phyloP scores from a whole-genome alignment of 2,329 filamentous ascomycete species.

The Karstenula rhodostoma region DNA sequence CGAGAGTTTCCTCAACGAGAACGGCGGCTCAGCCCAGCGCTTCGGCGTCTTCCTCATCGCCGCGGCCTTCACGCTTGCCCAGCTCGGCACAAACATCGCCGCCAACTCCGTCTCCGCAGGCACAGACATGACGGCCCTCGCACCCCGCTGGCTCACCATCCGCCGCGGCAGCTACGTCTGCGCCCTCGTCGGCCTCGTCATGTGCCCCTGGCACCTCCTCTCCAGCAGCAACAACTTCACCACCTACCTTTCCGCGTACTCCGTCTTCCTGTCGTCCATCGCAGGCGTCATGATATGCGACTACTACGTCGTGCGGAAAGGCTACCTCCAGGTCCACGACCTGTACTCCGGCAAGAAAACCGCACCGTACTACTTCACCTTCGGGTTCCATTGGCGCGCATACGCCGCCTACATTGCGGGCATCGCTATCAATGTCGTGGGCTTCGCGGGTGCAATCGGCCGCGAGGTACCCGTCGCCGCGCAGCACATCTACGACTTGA shows the following conservation, averaged over 20 bases:
- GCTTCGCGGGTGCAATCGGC: constrained; percentile 85
- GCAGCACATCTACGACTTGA: constrained; percentile 86
- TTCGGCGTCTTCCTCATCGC: constrained; percentile 65
- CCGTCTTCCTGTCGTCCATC: constrained; percentile 91
- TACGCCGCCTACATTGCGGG: constrained; percentile 84
- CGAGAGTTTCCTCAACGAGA: constrained; percentile 52
- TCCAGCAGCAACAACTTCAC: constrained; percentile 82
- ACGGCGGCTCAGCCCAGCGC: constrained; percentile 48
- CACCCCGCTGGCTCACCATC: constrained; percentile 84
- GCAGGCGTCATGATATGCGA: constrained; percentile 90
- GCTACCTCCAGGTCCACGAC: constrained; percentile 79
- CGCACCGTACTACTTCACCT: constrained; percentile 76
- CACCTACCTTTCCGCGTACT: constrained; percentile 90
- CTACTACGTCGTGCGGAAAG: constrained; percentile 85
- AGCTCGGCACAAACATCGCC: constrained; percentile 86
- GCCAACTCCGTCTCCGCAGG: constrained; percentile 86
- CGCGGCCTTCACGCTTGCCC: constrained; percentile 67
- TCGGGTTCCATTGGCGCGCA: constrained; percentile 81
- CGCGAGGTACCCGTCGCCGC: constrained; percentile 76
- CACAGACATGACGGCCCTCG: constrained; percentile 80
- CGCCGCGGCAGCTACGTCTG: constrained; percentile 88
- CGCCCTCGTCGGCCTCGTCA: constrained; percentile 78
- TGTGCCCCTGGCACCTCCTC: constrained; percentile 87
- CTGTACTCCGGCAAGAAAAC: constrained; percentile 76
- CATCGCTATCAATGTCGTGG: constrained; percentile 89